phyloP scores from a whole-genome alignment of 345 rosid genomes.

The Acer negundo region DNA sequence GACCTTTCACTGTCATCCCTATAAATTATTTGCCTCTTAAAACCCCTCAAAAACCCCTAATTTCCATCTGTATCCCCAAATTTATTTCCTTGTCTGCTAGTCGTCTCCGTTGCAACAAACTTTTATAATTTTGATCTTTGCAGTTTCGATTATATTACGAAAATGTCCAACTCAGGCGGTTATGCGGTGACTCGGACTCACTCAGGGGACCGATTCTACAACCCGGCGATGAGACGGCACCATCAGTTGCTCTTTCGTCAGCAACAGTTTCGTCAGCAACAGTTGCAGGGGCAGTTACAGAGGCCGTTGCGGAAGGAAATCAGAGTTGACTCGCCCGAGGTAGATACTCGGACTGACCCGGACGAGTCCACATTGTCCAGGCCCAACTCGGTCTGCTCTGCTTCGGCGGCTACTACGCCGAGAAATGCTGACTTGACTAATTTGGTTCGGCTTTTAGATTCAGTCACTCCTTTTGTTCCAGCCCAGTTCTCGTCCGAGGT shows the following conservation, averaged over 20 bases:
- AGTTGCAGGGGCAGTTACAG: slow-evolving; percentile 29
- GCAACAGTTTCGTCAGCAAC: slow-evolving; percentile 31
- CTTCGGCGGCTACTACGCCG: slow-evolving; percentile 9
- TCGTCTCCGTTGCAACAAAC: neutral
- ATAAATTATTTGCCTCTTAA: slow-evolving; percentile 3
- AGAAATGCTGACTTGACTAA: slow-evolving; percentile 29
- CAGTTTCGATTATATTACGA: neutral
- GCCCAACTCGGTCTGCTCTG: slow-evolving; percentile 33
- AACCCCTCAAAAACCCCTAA: slow-evolving; percentile 18
- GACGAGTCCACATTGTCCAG: slow-evolving; percentile 42
- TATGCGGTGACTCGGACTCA: slow-evolving; percentile 38
- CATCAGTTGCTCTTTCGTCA: slow-evolving; percentile 33
- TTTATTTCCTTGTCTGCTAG: neutral
- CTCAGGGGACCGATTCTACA: slow-evolving; percentile 40
- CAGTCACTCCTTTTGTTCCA: slow-evolving; percentile 52
- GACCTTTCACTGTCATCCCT: neutral
- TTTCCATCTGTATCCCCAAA: slow-evolving; percentile 5
- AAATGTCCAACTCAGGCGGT: slow-evolving; percentile 45
- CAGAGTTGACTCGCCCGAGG: slow-evolving; percentile 23
- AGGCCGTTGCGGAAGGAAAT: slow-evolving; percentile 17
- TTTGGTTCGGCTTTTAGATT: slow-evolving; percentile 57
- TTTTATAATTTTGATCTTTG: neutral
- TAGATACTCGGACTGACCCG: slow-evolving; percentile 26
- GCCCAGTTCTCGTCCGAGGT: slow-evolving; percentile 46
- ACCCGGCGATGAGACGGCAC: slow-evolving; percentile 41